These are phyloP conservation scores for Curvularia sp. DNA, from an alignment of 2,329 filamentous ascomycete genomes.

Conservation along the genomic window DNA sequence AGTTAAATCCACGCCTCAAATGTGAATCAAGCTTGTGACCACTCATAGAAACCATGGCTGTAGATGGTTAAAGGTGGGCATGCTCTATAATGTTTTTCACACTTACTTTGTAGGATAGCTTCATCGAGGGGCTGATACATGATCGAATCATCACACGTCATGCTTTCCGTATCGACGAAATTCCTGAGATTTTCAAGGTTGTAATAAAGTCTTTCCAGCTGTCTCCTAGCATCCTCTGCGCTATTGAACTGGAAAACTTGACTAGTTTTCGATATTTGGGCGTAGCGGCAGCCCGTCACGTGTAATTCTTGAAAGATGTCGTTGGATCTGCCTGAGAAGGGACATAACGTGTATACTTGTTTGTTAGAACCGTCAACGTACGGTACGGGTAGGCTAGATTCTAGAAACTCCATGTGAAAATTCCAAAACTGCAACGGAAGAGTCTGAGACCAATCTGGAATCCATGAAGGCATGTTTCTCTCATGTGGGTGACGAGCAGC, in stretches of 20 bases:
- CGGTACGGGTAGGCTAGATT: too few relatives aligned
- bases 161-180: not conserved
- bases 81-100: not conserved
- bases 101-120: not conserved
- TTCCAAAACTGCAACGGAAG: not conserved
- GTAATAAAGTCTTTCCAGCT: not conserved
- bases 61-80: not conserved
- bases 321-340: not conserved
- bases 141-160: not conserved
- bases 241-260: not conserved
- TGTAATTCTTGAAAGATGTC: not conserved
- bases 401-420: not conserved
- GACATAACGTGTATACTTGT: not conserved
- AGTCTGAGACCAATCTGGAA: not conserved
- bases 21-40: not conserved
- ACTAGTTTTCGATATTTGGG: not conserved
- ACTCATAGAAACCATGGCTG: not conserved
- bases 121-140: not conserved
- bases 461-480: not conserved
- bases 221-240: not conserved
- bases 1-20: not conserved
- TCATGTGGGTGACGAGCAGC: not conserved
- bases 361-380: not conserved
- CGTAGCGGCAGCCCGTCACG: not conserved
- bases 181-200: not conserved